These are phyloP conservation scores for Chlamydomonas asymmetrica DNA, from an alignment of 139 green algal genomes.

Conservation along the genomic window DNA sequence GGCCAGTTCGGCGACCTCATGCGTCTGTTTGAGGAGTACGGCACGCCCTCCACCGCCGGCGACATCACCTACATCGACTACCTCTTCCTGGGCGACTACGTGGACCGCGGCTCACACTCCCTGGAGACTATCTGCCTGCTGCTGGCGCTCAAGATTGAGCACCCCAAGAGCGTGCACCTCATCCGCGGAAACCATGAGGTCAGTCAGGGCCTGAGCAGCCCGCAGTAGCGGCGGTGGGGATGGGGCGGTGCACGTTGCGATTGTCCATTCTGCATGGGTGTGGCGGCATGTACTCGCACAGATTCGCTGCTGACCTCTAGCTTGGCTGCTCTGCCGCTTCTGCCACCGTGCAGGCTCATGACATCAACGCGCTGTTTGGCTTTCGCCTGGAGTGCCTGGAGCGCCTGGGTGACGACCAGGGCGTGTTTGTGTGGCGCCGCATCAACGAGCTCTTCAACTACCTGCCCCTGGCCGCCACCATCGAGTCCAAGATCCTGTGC, in stretches of 20 bases:
- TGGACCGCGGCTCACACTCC: constrained; percentile 74
- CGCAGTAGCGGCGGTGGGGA: too few relatives aligned
- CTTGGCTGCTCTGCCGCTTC: too few relatives aligned
- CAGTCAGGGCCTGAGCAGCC: too few relatives aligned
- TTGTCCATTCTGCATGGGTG: constrained; percentile 6
- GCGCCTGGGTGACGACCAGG: constrained; percentile 84
- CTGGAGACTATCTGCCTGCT: constrained; percentile 90
- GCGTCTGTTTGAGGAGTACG: constrained; percentile 99
- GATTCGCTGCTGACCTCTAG: too few relatives aligned
- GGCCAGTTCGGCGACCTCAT: constrained; percentile 99
- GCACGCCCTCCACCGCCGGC: constrained; percentile 89
- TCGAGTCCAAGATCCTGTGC: constrained; percentile 97
- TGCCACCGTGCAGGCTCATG: constrained; percentile 52
- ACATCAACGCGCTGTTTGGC: constrained; percentile 99
- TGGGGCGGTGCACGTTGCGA: too few relatives aligned
- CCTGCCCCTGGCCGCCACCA: constrained; percentile 93
- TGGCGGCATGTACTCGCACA: too few relatives aligned
- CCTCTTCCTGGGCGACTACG: constrained; percentile 94
- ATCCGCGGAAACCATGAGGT: constrained; percentile 98
- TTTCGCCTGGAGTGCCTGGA: constrained; percentile 98
- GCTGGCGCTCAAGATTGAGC: constrained; percentile 95
- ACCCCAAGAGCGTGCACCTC: constrained; percentile 91
- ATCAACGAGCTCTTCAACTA: constrained; percentile 99
- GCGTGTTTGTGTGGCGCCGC: constrained; percentile 88
- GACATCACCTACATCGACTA: constrained; percentile 99